phyloP scores from a whole-genome alignment of 805 yeast species.

The Yarrowia hollandica region DNA sequence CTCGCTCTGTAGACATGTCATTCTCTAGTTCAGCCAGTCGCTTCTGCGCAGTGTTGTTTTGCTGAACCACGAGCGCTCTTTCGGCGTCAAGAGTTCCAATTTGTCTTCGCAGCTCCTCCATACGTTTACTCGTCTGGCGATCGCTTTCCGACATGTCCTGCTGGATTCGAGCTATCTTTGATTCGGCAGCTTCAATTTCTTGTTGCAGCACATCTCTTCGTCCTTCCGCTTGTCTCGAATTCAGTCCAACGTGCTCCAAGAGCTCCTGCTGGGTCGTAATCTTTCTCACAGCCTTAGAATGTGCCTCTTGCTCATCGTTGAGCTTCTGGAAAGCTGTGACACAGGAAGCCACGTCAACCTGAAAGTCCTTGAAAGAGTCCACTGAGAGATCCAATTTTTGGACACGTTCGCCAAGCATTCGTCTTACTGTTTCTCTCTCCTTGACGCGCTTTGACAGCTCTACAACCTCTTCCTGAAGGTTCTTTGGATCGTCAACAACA shows the following conservation, averaged over 20 bases:
- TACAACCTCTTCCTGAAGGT: background rate
- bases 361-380: conserved; percentile 20
- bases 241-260: conserved; percentile 1
- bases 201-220: background rate
- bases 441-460: background rate
- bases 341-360: conserved; percentile 24
- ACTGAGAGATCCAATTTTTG: conserved; percentile 20
- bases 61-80: conserved; percentile 5
- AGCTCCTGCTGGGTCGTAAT: conserved; percentile 11
- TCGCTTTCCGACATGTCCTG: conserved; percentile 20
- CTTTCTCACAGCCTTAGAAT: background rate
- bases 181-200: conserved; percentile 14
- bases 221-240: background rate
- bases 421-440: background rate
- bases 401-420: conserved; percentile 19
- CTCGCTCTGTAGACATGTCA: background rate
- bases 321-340: background rate
- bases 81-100: conserved; percentile 22
- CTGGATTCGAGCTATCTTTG: conserved; percentile 5
- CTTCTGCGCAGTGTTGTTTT: conserved; percentile 3
- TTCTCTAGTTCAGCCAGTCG: background rate
- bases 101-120: conserved; percentile 14
- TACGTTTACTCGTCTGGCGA: background rate
- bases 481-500: conserved; percentile 16
- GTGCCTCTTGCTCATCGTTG: conserved; percentile 1